Percentiles rank a stretch among this genome's conserved stretches.
Evolutionary conservation across 2,329 filamentous ascomycete species (phyloP).

Genomic region (Byssochlamys sp.): DNA sequence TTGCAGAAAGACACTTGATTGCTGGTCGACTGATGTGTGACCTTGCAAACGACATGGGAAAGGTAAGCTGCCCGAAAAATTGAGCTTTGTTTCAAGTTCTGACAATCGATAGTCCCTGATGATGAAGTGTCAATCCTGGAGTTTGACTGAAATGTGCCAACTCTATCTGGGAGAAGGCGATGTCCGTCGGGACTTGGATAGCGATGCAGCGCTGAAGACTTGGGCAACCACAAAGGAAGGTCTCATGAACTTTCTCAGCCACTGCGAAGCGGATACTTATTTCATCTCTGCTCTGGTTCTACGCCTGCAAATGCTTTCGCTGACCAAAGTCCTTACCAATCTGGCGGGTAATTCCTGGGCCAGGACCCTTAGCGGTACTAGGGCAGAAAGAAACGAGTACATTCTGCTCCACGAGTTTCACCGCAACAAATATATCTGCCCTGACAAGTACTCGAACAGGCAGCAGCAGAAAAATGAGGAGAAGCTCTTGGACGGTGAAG

Average conservation of each 20-base stretch:
- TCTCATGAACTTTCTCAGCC: constrained; percentile 82
- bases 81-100: constrained; percentile 9
- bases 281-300: constrained; percentile 87
- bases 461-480: constrained; percentile 63
- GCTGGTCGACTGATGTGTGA: constrained; percentile 86
- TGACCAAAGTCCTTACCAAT: constrained; percentile 93
- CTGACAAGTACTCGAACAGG: constrained; percentile 80
- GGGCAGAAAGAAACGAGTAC: constrained; percentile 96
- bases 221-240: constrained; percentile 79
- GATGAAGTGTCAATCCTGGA: constrained; percentile 97
- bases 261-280: constrained; percentile 91
- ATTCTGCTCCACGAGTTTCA: constrained; percentile 97
- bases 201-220: constrained; percentile 72
- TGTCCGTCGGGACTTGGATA: constrained; percentile 73
- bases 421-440: constrained; percentile 93
- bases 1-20: constrained; percentile 81
- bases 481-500: constrained; percentile 55
- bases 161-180: constrained; percentile 69
- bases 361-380: constrained; percentile 84
- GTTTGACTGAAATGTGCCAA: constrained; percentile 91
- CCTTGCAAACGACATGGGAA: constrained; percentile 89
- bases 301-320: constrained; percentile 78
- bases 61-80: constrained; percentile 36
- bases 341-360: constrained; percentile 97
- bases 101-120: constrained; percentile 58